A percentile compares a stretch with the other conserved stretches of the same genome.
These are phyloP conservation scores for Curvularia hawaiiensis DNA, from an alignment of 2,329 filamentous ascomycete species.

Conservation along the genomic window DNA sequence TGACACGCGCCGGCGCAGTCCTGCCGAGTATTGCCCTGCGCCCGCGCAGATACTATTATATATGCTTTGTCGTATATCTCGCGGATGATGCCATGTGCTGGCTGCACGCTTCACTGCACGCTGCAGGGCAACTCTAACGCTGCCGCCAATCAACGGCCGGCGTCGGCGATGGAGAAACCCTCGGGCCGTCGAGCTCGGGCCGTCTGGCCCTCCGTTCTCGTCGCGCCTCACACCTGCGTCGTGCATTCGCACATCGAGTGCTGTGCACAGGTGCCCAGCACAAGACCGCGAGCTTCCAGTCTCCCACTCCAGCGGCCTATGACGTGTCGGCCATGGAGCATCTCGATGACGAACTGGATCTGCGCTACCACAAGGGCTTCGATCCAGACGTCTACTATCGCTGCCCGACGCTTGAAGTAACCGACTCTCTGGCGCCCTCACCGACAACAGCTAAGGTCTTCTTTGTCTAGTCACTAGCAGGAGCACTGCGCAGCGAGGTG, in stretches of 20 bases:
- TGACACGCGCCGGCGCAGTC: not conserved
- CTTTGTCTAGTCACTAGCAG: conserved; percentile 32
- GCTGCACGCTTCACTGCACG: not conserved
- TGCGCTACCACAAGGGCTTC: conserved; percentile 36
- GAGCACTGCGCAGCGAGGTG: conserved; percentile 37
- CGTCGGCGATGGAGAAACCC: conserved; percentile 1
- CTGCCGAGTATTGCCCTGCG: not conserved
- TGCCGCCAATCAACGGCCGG: conserved; percentile 4
- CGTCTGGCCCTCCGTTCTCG: not conserved
- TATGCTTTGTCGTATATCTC: too few relatives aligned
- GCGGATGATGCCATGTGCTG: not conserved
- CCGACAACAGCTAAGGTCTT: conserved; percentile 21
- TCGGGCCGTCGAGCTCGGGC: conserved; percentile 2
- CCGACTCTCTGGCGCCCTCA: conserved; percentile 8
- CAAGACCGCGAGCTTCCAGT: not conserved
- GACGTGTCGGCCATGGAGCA: conserved; percentile 28
- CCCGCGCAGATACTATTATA: too few relatives aligned
- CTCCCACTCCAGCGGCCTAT: too few relatives aligned
- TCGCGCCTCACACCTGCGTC: conserved; percentile 7
- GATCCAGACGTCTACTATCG: conserved; percentile 43
- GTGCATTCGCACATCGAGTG: not conserved
- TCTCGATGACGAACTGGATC: conserved; percentile 40
- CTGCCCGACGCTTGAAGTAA: conserved; percentile 36
- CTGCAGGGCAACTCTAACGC: conserved; percentile 10
- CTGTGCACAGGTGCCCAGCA: conserved; percentile 9